phyloP scores from a whole-genome alignment of 768 basidiomycete species.

The Amanita thiersii region DNA sequence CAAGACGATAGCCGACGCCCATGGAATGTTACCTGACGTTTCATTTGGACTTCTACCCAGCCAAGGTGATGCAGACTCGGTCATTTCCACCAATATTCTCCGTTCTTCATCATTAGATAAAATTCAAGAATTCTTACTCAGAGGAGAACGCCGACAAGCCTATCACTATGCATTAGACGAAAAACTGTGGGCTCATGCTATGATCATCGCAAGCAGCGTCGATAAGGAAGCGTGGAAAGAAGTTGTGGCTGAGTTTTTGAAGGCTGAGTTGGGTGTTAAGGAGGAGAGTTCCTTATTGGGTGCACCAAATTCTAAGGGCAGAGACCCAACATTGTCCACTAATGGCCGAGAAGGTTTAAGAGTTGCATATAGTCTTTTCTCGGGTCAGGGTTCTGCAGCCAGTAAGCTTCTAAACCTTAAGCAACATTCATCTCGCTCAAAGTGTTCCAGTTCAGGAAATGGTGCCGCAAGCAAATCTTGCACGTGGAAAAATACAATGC shows the following conservation, averaged over 20 bases:
- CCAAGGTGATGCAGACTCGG: slow-evolving; percentile 32
- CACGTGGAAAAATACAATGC: slow-evolving; percentile 28
- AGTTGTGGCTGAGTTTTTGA: slow-evolving; percentile 78
- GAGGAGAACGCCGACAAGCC: slow-evolving; percentile 81
- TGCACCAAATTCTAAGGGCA: slow-evolving; percentile 7
- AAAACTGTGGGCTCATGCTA: slow-evolving; percentile 91
- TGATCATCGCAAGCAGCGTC: slow-evolving; percentile 87
- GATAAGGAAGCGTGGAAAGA: slow-evolving; percentile 95
- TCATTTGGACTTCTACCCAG: not conserved
- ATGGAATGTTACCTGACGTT: slow-evolving; percentile 10
- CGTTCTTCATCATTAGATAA: slow-evolving; percentile 61
- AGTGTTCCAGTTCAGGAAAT: slow-evolving; percentile 60
- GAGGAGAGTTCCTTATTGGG: slow-evolving; percentile 16
- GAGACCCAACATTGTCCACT: slow-evolving; percentile 16
- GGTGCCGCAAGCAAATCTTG: slow-evolving; percentile 47
- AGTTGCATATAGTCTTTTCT: slow-evolving; percentile 75
- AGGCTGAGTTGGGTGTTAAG: slow-evolving; percentile 55
- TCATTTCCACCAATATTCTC: slow-evolving; percentile 49
- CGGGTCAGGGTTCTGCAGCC: slow-evolving; percentile 73
- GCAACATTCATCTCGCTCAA: slow-evolving; percentile 4
- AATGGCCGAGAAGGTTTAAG: slow-evolving; percentile 68
- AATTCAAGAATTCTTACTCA: slow-evolving; percentile 71
- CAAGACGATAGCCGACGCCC: slow-evolving; percentile 22
- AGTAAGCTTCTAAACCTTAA: slow-evolving; percentile 35
- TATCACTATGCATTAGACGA: slow-evolving; percentile 85